phyloP scores from a whole-genome alignment of 2,329 filamentous ascomycete species.

The Clarireedia hainanense region DNA sequence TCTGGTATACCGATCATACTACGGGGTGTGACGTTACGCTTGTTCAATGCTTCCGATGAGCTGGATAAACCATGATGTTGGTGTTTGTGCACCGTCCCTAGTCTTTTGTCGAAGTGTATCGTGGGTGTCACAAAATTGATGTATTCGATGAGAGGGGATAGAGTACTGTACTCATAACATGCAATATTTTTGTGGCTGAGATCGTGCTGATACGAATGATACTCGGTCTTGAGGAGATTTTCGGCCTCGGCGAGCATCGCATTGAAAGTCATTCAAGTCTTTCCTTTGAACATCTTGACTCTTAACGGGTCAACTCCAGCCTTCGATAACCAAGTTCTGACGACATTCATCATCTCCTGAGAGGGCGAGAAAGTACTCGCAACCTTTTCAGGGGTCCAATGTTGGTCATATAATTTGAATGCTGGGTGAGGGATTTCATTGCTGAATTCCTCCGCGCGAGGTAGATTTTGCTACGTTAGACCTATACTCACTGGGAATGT shows the following conservation, averaged over 20 bases:
- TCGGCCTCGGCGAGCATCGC: conserved; percentile 36
- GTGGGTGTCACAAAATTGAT: conserved; percentile 29
- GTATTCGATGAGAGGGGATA: conserved; percentile 23
- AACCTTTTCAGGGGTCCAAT: conserved; percentile 38
- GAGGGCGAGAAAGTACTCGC: conserved; percentile 36
- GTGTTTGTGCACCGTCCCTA: conserved; percentile 10
- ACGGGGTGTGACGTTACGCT: conserved; percentile 3
- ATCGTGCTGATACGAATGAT: conserved; percentile 46
- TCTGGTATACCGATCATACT: conserved; percentile 25
- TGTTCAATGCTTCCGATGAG: conserved; percentile 14
- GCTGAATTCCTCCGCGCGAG: conserved; percentile 37
- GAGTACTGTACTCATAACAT: conserved; percentile 28
- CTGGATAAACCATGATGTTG: conserved; percentile 31
- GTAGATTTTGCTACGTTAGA: conserved; percentile 38
- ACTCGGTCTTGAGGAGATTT: conserved; percentile 43
- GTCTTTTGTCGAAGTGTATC: conserved; percentile 26
- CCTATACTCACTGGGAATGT: conserved; percentile 32
- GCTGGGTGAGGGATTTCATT: conserved; percentile 37
- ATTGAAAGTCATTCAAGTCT: conserved; percentile 28
- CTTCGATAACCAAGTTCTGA: conserved; percentile 45
- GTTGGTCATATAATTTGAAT: conserved; percentile 39
- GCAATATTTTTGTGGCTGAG: conserved; percentile 33
- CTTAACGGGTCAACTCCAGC: conserved; percentile 42
- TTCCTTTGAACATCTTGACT: conserved; percentile 36
- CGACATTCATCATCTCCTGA: conserved; percentile 38